Evolutionary conservation across 73 alveolate genomes (phyloP).

Genomic region (Paramecium bursaria): DNA sequence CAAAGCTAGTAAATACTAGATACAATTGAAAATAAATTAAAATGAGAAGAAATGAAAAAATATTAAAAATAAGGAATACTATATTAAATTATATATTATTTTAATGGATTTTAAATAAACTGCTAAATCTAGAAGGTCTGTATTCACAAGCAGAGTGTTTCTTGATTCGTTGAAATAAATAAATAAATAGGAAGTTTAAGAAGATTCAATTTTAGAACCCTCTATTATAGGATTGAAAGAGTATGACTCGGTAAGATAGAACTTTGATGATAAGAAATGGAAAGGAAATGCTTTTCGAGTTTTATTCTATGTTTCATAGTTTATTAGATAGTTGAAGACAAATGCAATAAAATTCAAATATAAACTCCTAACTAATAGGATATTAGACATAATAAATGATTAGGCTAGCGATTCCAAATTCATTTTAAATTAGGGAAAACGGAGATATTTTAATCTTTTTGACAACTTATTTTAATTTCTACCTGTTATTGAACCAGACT

Average conservation of each 20-base stretch:
- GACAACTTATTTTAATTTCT: neutral
- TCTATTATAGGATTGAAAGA: too few species aligned
- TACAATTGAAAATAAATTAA: too few species aligned
- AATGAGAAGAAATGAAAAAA: too few species aligned
- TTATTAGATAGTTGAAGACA: constrained; percentile 27
- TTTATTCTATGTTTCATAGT: constrained; percentile 13
- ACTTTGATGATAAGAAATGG: constrained; percentile 40
- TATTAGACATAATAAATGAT: constrained; percentile 2
- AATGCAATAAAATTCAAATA: constrained; percentile 38
- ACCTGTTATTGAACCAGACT: constrained; percentile 51
- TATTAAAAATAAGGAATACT: too few species aligned
- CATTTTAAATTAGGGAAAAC: neutral
- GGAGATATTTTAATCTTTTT: neutral
- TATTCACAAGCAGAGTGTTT: too few species aligned
- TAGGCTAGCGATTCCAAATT: constrained; percentile 13
- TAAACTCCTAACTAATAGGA: constrained; percentile 19
- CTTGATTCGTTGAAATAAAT: too few species aligned
- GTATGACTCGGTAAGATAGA: too few species aligned
- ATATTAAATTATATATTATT: too few species aligned
- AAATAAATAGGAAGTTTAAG: too few species aligned
- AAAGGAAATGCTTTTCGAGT: constrained; percentile 11
- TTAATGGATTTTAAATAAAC: too few species aligned
- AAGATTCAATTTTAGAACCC: too few species aligned
- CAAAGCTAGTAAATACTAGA: neutral
- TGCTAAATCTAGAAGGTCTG: too few species aligned